Conservation (phyloP, 495 filamentous ascomycete genomes). For the Aspergillus carlsbadensis region DNA sequence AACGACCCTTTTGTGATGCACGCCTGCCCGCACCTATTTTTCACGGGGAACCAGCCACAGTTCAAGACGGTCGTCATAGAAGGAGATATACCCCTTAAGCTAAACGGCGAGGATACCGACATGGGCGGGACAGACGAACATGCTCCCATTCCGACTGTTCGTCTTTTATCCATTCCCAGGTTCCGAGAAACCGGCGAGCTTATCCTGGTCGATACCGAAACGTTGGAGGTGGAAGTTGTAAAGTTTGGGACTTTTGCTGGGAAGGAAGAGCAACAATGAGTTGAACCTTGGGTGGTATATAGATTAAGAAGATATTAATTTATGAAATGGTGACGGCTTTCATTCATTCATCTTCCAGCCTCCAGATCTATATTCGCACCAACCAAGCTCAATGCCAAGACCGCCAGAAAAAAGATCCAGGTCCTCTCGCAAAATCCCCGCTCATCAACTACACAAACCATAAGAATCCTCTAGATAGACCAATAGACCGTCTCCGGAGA, state of each 20-base stretch:
- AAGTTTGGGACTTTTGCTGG: conserved; percentile 58
- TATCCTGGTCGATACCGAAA: conserved; percentile 84
- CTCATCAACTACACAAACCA: not conserved
- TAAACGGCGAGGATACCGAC: conserved; percentile 39
- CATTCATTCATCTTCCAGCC: not conserved
- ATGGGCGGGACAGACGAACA: conserved; percentile 38
- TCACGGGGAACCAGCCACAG: conserved; percentile 81
- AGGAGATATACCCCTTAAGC: conserved; percentile 39
- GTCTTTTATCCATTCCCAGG: conserved; percentile 75
- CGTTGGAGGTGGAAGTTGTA: conserved; percentile 70
- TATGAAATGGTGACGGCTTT: not conserved
- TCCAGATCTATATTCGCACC: no score
- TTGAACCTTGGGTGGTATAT: not conserved
- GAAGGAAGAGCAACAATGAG: conserved; percentile 42
- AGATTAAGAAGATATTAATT: conserved; percentile 3
- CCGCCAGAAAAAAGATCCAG: no score
- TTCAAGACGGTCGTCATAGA: conserved; percentile 77
- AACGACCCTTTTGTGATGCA: conserved; percentile 83
- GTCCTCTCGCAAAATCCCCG: not conserved
- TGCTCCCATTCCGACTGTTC: conserved; percentile 62
- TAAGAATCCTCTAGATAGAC: not conserved
- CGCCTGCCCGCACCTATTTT: conserved; percentile 85
- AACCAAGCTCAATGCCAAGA: conserved; percentile 20
- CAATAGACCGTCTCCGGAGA: not conserved
- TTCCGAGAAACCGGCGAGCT: conserved; percentile 80